These are phyloP conservation scores for Cytospora leucostoma DNA, from an alignment of 2,329 filamentous ascomycete genomes.

Conservation along the genomic window DNA sequence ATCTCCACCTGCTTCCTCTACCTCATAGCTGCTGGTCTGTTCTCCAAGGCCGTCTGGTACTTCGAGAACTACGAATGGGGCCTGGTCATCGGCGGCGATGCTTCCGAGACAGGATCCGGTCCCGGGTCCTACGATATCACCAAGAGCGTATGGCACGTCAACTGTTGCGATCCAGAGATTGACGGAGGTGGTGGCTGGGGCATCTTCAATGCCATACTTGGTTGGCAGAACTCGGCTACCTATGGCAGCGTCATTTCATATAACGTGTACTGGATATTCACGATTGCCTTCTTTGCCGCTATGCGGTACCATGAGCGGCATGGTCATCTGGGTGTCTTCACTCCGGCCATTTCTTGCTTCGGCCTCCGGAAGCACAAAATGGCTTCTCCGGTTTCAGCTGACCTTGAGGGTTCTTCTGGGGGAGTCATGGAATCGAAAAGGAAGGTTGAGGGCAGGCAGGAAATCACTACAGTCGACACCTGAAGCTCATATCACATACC, in stretches of 20 bases:
- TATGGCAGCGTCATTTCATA: constrained; percentile 69
- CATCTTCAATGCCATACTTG: constrained; percentile 71
- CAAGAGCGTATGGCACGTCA: constrained; percentile 69
- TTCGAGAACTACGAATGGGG: constrained; percentile 70
- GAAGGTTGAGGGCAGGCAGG: not conserved
- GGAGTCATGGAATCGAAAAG: not conserved
- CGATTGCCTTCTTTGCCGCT: constrained; percentile 56
- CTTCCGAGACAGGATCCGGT: constrained; percentile 61
- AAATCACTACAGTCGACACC: not conserved
- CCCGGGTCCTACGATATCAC: constrained; percentile 69
- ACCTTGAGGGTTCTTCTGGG: not conserved
- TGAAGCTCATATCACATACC: not conserved
- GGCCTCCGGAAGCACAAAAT: not conserved
- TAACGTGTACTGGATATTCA: constrained; percentile 66
- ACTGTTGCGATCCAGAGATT: constrained; percentile 64
- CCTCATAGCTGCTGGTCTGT: constrained; percentile 79
- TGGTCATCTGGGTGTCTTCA: constrained; percentile 4
- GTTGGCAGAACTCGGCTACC: constrained; percentile 70
- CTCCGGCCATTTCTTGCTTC: not conserved
- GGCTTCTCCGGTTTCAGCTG: not conserved
- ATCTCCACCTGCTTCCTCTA: constrained; percentile 81
- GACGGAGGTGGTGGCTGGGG: constrained; percentile 71
- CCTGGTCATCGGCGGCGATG: constrained; percentile 49
- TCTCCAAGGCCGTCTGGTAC: constrained; percentile 75
- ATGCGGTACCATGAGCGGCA: constrained; percentile 55